Evolutionary conservation across 192 early-diverging fungal species (phyloP).

Genomic region (Coemansia sp.): DNA sequence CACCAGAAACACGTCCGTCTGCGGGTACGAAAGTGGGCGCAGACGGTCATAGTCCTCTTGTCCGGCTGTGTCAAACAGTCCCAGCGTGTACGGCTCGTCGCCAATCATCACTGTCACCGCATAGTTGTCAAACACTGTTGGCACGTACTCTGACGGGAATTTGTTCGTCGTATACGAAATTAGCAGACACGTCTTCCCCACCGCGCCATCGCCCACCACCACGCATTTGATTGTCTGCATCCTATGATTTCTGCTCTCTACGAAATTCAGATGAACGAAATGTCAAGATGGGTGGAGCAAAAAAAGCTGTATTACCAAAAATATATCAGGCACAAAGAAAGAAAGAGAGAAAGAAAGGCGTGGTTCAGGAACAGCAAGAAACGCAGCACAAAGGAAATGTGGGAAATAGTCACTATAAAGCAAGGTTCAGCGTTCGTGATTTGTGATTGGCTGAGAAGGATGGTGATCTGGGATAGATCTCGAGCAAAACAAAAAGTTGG

Average conservation of each 20-base stretch:
- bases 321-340: too few relatives aligned
- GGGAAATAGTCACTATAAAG: too few relatives aligned
- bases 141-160: slow-evolving; percentile 99
- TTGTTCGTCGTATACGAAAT: slow-evolving; percentile 99
- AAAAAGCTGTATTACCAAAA: too few relatives aligned
- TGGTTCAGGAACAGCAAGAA: too few relatives aligned
- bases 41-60: slow-evolving; percentile 84
- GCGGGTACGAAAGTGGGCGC: slow-evolving; percentile 95
- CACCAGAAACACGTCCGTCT: slow-evolving; percentile 97
- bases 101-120: slow-evolving; percentile 99
- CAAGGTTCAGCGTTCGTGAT: too few relatives aligned
- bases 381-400: too few relatives aligned
- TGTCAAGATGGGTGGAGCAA: too few relatives aligned
- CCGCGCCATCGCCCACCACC: slow-evolving; percentile 85
- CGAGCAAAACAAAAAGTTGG: too few relatives aligned
- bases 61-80: slow-evolving; percentile 97
- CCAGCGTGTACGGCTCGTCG: slow-evolving; percentile 96
- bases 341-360: too few relatives aligned
- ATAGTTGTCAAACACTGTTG: slow-evolving; percentile 99
- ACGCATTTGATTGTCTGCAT: slow-evolving; percentile 92
- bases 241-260: slow-evolving; percentile 9
- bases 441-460: too few relatives aligned
- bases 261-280: too few relatives aligned
- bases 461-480: too few relatives aligned
- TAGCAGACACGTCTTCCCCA: slow-evolving; percentile 93